Conservation (phyloP, 1,139 yeast species). For the Saccharomyces pastorianus region DNA sequence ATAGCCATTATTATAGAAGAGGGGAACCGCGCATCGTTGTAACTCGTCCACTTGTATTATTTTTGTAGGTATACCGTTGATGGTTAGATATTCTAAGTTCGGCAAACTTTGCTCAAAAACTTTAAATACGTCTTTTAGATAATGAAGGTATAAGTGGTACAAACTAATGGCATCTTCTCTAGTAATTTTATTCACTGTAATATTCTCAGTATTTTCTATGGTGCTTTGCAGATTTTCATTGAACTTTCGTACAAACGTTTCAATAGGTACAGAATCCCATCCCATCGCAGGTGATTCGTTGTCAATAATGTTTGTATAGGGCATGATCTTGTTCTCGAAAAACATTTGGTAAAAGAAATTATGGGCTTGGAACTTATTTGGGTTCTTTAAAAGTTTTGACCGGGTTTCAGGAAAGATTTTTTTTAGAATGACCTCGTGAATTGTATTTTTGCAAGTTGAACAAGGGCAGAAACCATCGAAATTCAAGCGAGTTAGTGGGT, state of each 20-base stretch:
- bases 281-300: slow-evolving; percentile 25
- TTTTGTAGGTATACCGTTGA: slow-evolving; percentile 28
- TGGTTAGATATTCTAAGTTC: slow-evolving; percentile 17
- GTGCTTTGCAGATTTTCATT: slow-evolving; percentile 8
- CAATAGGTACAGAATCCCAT: slow-evolving; percentile 18
- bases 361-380: slow-evolving; percentile 18
- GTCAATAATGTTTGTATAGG: slow-evolving; percentile 23
- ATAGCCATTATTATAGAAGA: slow-evolving; percentile 19
- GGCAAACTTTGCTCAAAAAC: slow-evolving; percentile 21
- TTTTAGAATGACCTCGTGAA: slow-evolving; percentile 15
- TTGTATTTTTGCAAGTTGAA: slow-evolving; percentile 19
- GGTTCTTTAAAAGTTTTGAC: slow-evolving; percentile 14
- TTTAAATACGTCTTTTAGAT: slow-evolving; percentile 24
- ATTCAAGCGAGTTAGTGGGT: slow-evolving; percentile 16
- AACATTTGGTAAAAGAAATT: slow-evolving; percentile 23
- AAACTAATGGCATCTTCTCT: slow-evolving; percentile 17
- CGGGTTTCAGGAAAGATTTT: slow-evolving; percentile 22
- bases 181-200: slow-evolving; percentile 5
- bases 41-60: slow-evolving; percentile 20
- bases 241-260: slow-evolving; percentile 15
- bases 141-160: slow-evolving; percentile 26
- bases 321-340: slow-evolving; percentile 25
- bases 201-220: slow-evolving; percentile 3
- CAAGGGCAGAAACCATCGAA: slow-evolving; percentile 23
- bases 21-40: slow-evolving; percentile 25